Base-by-base conservation (phyloP, 495 filamentous ascomycete species). In the Aspergillus cavernicola region DNA sequence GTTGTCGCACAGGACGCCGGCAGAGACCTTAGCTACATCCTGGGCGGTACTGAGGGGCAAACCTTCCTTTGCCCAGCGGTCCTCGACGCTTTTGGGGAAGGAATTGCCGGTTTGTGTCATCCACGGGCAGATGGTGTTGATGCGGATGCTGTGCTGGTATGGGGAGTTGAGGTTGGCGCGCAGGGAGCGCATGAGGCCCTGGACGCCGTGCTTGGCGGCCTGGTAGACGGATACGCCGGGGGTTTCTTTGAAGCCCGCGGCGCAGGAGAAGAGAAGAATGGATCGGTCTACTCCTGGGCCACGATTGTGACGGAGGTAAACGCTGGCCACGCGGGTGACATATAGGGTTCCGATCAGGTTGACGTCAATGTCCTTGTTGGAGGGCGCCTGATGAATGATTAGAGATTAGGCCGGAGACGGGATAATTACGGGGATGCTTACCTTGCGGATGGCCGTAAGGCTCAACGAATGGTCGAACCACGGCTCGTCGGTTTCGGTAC, bases 101-200 rank as follows among this genome's bases (percentile, higher is more conserved):
- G 38, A 32, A n/a, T 45, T 69, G 10, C 66, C 64, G 6, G 72
- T 79, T 37, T 71, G 59, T 2, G 76, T 79, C 62, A 77, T 73
- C 78, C 77, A 81, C 1, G 80, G 80, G 55, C 78, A 80, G 46
- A 81, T 68, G 12, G 73, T 72, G 56, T 81, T 83, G 50, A 74
- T 69, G 18, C 80, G 72, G 18, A 81, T 61, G 31, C 64, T 59
- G 55, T 74, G 70, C 49, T 63, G 65, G 48, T 68, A 69, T 0
- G 68, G 63, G 0, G 60, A 59, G 4, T 69, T 66, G 32, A 76
- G 58, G 55, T 70, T 74, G 22, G 49, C 62, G 38, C 72, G 67
- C 12, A 79, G 62, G 19, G 75, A 69, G 16, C 77, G 69, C 71
- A 79, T 75, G 3, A 79, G 67, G 0, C 76, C 78, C 6, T 74